phyloP scores from a whole-genome alignment of 2,329 filamentous ascomycete species.

The Penicillium sp. region DNA sequence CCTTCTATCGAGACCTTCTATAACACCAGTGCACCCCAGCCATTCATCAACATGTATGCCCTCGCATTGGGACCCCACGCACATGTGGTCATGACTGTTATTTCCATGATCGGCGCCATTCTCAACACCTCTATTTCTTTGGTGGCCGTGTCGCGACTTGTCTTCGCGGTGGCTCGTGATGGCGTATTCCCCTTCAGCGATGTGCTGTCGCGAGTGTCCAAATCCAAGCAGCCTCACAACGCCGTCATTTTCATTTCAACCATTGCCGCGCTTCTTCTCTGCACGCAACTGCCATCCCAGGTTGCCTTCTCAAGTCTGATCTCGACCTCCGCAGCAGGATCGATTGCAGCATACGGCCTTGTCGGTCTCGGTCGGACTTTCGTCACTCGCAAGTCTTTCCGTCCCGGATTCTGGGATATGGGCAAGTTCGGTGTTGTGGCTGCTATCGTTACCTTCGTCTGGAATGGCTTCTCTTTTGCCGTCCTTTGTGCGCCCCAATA shows the following conservation, averaged over 20 bases:
- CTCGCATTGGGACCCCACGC: slow-evolving; percentile 25
- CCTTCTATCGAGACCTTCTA: slow-evolving; percentile 36
- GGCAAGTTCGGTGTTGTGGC: slow-evolving; percentile 47
- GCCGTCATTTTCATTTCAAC: slow-evolving; percentile 58
- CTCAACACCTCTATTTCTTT: slow-evolving; percentile 58
- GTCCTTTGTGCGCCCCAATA: slow-evolving; percentile 49
- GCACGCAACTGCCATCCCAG: slow-evolving; percentile 57
- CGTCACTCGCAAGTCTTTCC: slow-evolving; percentile 48
- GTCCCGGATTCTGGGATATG: slow-evolving; percentile 50
- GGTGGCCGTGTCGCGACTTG: slow-evolving; percentile 58
- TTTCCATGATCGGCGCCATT: slow-evolving; percentile 24
- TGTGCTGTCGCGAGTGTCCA: slow-evolving; percentile 55
- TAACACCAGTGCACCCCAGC: slow-evolving; percentile 32
- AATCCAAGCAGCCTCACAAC: slow-evolving; percentile 58
- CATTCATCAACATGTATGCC: slow-evolving; percentile 30
- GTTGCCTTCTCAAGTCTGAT: slow-evolving; percentile 53
- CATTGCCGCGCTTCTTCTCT: slow-evolving; percentile 56
- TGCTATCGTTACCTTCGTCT: slow-evolving; percentile 48
- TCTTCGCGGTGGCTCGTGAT: slow-evolving; percentile 63
- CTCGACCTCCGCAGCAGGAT: slow-evolving; percentile 52
- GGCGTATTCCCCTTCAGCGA: slow-evolving; percentile 59
- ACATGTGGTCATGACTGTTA: slow-evolving; percentile 29
- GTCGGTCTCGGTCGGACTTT: slow-evolving; percentile 50
- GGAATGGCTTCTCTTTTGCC: slow-evolving; percentile 53
- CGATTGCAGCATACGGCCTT: slow-evolving; percentile 50